A percentile compares a stretch with the other conserved stretches of the same genome.
These are phyloP conservation scores for Xylaria sp. DNA, from an alignment of 2,329 filamentous ascomycete species.

Conservation along the genomic window DNA sequence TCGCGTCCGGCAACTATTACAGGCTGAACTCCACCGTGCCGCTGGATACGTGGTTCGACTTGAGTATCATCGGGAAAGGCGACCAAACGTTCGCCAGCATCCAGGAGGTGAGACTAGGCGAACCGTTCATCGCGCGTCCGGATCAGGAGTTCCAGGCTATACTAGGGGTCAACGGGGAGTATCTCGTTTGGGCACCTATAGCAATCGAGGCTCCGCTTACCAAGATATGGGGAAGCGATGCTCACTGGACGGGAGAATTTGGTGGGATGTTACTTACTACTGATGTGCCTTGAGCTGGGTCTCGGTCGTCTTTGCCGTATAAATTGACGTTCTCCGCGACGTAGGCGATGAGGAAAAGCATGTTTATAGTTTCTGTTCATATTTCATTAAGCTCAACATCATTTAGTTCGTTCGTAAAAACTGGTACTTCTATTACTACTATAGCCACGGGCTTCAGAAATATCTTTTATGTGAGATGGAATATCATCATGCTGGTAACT, in stretches of 20 bases:
- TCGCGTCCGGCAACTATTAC: constrained; percentile 52
- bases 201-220: constrained; percentile 58
- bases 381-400: background rate
- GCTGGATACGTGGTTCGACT: constrained; percentile 44
- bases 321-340: background rate
- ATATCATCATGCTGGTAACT: too few relatives aligned
- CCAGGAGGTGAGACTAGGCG: constrained; percentile 23
- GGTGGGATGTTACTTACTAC: constrained; percentile 47
- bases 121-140: constrained; percentile 7
- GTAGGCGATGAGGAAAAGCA: background rate
- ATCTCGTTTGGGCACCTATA: constrained; percentile 55
- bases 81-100: constrained; percentile 49
- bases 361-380: background rate
- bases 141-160: constrained; percentile 56
- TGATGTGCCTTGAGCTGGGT: background rate
- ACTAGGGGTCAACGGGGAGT: constrained; percentile 55
- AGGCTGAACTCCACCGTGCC: constrained; percentile 51
- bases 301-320: background rate
- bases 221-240: constrained; percentile 50
- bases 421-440: background rate
- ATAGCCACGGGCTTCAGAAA: too few relatives aligned
- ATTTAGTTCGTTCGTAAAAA: background rate
- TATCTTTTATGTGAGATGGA: too few relatives aligned
- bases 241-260: constrained; percentile 50
- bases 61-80: constrained; percentile 48